Percentiles rank a stretch among this genome's conserved stretches.
These are phyloP conservation scores for Crithidia sp. DNA, from an alignment of 208 protist genomes.

Conservation along the genomic window DNA sequence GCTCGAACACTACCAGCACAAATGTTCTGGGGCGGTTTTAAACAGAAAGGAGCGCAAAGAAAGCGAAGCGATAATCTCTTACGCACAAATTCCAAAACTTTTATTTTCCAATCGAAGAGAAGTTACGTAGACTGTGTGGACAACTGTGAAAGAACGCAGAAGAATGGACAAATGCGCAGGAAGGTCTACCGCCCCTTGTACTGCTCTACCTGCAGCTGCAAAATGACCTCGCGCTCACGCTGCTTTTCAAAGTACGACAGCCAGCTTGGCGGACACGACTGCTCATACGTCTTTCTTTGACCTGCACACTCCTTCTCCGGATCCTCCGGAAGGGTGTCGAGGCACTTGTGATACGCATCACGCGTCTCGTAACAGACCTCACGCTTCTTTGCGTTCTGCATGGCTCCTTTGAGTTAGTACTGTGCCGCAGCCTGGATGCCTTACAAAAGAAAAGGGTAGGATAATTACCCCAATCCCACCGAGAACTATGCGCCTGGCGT, in stretches of 20 bases:
- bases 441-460: no score
- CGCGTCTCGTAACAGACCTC: constrained; percentile 79
- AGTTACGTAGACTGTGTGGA: not conserved
- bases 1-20: no score
- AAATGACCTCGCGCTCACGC: constrained; percentile 78
- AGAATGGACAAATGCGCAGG: constrained; percentile 5
- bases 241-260: constrained; percentile 86
- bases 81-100: no score
- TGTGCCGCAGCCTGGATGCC: no score
- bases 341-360: constrained; percentile 77
- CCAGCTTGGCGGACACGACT: constrained; percentile 78
- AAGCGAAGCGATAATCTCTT: no score
- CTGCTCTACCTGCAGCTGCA: constrained; percentile 79
- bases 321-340: constrained; percentile 75
- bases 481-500: no score
- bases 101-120: not conserved
- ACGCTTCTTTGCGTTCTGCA: constrained; percentile 82
- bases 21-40: no score
- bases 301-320: constrained; percentile 62
- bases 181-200: constrained; percentile 37
- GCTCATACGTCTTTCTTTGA: constrained; percentile 50
- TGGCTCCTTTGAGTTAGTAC: constrained; percentile 10
- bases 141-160: constrained; percentile 13
- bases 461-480: no score
- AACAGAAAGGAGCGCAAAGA: no score